Evolutionary conservation across 306 rosid species (phyloP).

Genomic region (Corylus avellana): DNA sequence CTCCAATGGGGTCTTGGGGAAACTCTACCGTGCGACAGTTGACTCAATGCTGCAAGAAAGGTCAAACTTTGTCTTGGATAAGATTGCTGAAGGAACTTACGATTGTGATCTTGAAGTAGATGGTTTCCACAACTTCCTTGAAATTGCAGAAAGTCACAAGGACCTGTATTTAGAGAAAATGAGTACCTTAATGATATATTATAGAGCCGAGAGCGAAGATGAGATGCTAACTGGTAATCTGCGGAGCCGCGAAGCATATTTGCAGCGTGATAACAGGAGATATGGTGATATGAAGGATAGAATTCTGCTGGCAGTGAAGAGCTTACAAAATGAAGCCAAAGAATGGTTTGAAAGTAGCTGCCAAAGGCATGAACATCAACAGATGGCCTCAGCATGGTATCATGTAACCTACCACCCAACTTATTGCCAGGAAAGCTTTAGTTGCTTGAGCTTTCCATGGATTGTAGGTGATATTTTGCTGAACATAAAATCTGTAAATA

Average conservation of each 20-base stretch:
- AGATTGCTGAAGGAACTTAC: conserved; percentile 51
- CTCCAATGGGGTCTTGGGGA: conserved; percentile 71
- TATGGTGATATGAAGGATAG: conserved; percentile 79
- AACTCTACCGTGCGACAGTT: conserved; percentile 58
- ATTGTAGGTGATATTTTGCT: conserved; percentile 66
- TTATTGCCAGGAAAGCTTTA: conserved; percentile 34
- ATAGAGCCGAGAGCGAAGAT: conserved; percentile 65
- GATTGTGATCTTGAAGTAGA: conserved; percentile 64
- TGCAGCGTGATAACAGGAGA: conserved; percentile 82
- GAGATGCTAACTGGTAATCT: conserved; percentile 79
- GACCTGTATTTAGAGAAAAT: conserved; percentile 67
- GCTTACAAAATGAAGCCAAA: conserved; percentile 63
- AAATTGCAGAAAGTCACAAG: conserved; percentile 53
- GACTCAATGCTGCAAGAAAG: conserved; percentile 39
- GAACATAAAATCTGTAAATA: conserved; percentile 50
- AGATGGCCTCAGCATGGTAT: conserved; percentile 90
- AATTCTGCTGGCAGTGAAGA: conserved; percentile 58
- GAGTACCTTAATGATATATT: conserved; percentile 60
- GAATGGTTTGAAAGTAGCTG: conserved; percentile 71
- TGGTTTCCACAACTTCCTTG: conserved; percentile 65
- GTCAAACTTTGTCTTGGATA: conserved; percentile 36
- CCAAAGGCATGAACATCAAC: conserved; percentile 34
- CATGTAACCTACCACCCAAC: conserved; percentile 70
- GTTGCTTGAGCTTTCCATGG: conserved; percentile 87
- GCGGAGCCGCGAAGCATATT: conserved; percentile 61